Percentiles rank a stretch among this genome's conserved stretches.
Conservation (phyloP, 2,329 filamentous ascomycete species). For the Claviceps sp. region DNA sequence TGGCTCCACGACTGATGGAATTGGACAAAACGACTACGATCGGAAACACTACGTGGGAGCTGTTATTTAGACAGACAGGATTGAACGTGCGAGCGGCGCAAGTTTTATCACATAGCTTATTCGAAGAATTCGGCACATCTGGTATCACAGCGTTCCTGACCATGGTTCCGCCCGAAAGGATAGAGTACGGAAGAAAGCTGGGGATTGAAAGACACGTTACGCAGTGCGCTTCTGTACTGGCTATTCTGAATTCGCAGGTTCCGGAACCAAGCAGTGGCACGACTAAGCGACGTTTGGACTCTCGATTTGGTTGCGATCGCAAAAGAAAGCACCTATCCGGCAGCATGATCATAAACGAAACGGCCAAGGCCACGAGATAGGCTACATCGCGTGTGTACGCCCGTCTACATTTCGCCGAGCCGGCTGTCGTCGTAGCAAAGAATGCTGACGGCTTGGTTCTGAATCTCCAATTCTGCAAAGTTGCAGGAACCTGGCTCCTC, state of each 20-base stretch:
- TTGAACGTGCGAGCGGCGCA: constrained; percentile 25
- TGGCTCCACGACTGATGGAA: constrained; percentile 15
- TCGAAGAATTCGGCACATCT: constrained; percentile 11
- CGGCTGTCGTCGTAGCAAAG: constrained; percentile 4
- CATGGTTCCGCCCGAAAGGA: constrained; percentile 14
- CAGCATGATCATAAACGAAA: not conserved
- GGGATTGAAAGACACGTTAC: constrained; percentile 14
- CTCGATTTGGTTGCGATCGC: no score
- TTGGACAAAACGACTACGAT: constrained; percentile 22
- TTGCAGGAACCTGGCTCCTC: constrained; percentile 1
- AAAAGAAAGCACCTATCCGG: no score
- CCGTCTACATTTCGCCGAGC: not conserved
- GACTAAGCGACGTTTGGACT: no score
- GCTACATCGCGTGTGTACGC: no score
- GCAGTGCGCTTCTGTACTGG: not conserved
- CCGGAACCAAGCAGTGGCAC: not conserved
- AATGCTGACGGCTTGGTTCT: constrained; percentile 1
- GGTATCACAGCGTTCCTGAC: constrained; percentile 19
- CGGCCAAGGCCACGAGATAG: not conserved
- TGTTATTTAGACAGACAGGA: constrained; percentile 22
- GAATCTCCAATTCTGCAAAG: constrained; percentile 1
- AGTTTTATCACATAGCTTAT: constrained; percentile 16
- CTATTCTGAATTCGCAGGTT: not conserved
- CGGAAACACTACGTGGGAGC: constrained; percentile 28
- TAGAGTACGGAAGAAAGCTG: constrained; percentile 14